Evolutionary conservation across 208 protist genomes (phyloP), one percentile per base, ranked within the genome.

Genomic region (Leptomonas pyrrhocoris): DNA sequence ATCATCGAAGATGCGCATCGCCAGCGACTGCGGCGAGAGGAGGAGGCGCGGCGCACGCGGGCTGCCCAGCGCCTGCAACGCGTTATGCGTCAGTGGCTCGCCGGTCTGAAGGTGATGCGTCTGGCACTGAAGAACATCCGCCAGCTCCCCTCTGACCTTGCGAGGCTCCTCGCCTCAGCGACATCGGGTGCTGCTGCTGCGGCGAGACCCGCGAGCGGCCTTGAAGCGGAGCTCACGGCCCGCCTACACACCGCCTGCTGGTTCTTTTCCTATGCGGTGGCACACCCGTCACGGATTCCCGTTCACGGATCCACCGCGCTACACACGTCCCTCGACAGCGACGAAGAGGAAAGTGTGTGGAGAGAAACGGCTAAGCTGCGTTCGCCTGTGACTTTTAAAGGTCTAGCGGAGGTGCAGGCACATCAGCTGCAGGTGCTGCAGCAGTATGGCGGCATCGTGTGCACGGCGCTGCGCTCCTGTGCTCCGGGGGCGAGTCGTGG

Each of bases 1-100:
- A 80, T 94, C 34, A 34, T 96, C 18, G 62, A 65, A 21, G 79
- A 93, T n/a, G 76, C 87, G 2, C 81, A 81, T 7, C 61, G 48
- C 23, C 73, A 78, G 42, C 88, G 88, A 40, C 77, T 83, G 28
- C 60, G 60, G 51, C 76, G 88, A 2, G 85, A 88, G 58, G 73
- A 79, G 48, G 81, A 89, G 50, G 38, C 72, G 21, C 67, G 76
- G 0, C 81, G 74, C 55, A 59, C 53, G 8, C 55, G 64, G 3
- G 83, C 88, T 2, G 82, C 76, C 2, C 25, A 67, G 58, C 68
- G 65, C 21, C 58, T 94, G 23, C 86, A 92, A 58, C 74, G 86
- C 7, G 72, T 62, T 4, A 72, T 78, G 23, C 89, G 85, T 0
- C 30, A 48, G 21, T 91, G 74, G 73, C 69, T 88, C 40, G 70